These are phyloP conservation scores for Hirsutella rhossiliensis DNA, from an alignment of 2,329 filamentous ascomycete genomes.

Conservation along the genomic window DNA sequence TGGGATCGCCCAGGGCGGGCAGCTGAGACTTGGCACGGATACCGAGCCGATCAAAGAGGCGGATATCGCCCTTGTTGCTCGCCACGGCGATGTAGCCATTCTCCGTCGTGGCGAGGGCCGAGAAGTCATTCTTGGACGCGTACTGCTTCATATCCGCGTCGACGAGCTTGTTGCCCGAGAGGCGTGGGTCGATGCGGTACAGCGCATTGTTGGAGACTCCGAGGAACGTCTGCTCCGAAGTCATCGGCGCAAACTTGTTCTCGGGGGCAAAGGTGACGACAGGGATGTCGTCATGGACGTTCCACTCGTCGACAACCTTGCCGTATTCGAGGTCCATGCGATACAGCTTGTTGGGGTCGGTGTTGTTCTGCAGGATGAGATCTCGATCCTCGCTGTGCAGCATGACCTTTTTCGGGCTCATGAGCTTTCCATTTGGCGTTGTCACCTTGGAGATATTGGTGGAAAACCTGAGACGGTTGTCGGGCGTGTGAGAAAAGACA, in stretches of 20 bases:
- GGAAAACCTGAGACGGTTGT: slow-evolving; percentile 89
- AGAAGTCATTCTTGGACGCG: slow-evolving; percentile 93
- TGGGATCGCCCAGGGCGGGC: slow-evolving; percentile 86
- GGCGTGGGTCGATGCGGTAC: slow-evolving; percentile 84
- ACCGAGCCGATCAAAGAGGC: slow-evolving; percentile 88
- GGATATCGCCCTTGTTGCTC: slow-evolving; percentile 94
- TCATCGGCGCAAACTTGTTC: slow-evolving; percentile 98
- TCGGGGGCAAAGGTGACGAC: slow-evolving; percentile 88
- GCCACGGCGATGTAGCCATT: slow-evolving; percentile 96
- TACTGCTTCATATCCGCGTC: slow-evolving; percentile 93
- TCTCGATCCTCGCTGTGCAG: slow-evolving; percentile 82
- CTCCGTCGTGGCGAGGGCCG: slow-evolving; percentile 83
- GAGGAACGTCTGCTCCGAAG: slow-evolving; percentile 85
- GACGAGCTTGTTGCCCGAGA: slow-evolving; percentile 84
- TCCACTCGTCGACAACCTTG: slow-evolving; percentile 98
- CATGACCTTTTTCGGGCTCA: slow-evolving; percentile 96
- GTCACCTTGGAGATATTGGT: slow-evolving; percentile 96
- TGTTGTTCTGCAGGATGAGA: slow-evolving; percentile 73
- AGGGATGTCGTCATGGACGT: slow-evolving; percentile 90
- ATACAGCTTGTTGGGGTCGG: slow-evolving; percentile 83
- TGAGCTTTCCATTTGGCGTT: slow-evolving; percentile 74
- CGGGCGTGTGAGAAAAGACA: slow-evolving; percentile 90
- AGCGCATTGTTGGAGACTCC: slow-evolving; percentile 88
- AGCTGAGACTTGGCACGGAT: slow-evolving; percentile 98
- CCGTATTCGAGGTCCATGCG: slow-evolving; percentile 97